These are phyloP conservation scores for Blumeriella jaapii DNA, from an alignment of 2,329 filamentous ascomycete genomes.

Conservation along the genomic window DNA sequence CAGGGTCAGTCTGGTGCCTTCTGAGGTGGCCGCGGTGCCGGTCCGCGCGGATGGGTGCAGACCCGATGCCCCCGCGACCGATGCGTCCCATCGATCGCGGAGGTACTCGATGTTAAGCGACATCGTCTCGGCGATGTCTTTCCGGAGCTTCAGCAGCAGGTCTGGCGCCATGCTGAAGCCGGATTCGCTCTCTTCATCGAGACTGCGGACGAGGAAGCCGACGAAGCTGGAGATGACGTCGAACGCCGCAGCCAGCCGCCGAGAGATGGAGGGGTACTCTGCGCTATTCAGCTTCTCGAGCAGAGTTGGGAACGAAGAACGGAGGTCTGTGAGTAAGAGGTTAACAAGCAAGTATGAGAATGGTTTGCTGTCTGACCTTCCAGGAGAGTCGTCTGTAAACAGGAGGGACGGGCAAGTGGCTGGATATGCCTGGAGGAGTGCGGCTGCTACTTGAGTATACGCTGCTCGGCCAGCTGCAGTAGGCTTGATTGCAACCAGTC, in stretches of 20 bases:
- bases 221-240: conserved; percentile 50
- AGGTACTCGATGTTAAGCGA: conserved; percentile 53
- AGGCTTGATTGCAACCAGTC: conserved; percentile 43
- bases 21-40: conserved; percentile 32
- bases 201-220: conserved; percentile 41
- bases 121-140: conserved; percentile 50
- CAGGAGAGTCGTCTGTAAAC: conserved; percentile 34
- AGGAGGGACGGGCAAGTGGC: conserved; percentile 35
- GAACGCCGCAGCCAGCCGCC: conserved; percentile 47
- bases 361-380: conserved; percentile 33
- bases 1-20: conserved; percentile 36
- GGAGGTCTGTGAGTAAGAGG: conserved; percentile 54
- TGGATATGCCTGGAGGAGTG: conserved; percentile 45
- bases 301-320: conserved; percentile 49
- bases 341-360: conserved; percentile 52
- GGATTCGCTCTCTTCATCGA: conserved; percentile 34
- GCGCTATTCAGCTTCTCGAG: conserved; percentile 45
- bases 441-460: conserved; percentile 46
- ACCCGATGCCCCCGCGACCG: conserved; percentile 48
- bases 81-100: conserved; percentile 58
- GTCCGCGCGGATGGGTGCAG: conserved; percentile 45
- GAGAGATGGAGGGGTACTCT: conserved; percentile 38
- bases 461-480: conserved; percentile 43
- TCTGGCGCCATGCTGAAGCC: conserved; percentile 42
- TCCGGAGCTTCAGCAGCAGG: conserved; percentile 48